Conservation (phyloP, 2,329 filamentous ascomycete genomes). For the Zarea fungicola region DNA sequence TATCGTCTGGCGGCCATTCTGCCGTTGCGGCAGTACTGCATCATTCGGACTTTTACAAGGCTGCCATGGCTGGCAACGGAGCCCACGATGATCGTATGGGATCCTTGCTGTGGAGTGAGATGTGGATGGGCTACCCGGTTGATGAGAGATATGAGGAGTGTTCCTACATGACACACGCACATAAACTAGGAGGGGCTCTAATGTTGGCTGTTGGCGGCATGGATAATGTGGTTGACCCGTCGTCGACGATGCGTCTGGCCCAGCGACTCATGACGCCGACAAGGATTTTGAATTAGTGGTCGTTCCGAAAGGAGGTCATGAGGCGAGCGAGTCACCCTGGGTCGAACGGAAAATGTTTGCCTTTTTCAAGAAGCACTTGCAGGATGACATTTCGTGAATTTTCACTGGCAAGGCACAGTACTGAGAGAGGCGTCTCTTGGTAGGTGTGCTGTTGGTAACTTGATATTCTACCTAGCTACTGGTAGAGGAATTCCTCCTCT, state of each 20-base stretch:
- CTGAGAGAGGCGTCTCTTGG: no score
- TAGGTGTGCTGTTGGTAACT: no score
- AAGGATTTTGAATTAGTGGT: not conserved
- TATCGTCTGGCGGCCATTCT: conserved; percentile 27
- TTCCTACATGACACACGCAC: not conserved
- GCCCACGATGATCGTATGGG: conserved; percentile 29
- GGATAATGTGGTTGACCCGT: not conserved
- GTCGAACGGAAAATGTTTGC: conserved; percentile 5
- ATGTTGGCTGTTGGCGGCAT: not conserved
- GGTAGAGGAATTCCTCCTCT: no score
- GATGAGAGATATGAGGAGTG: not conserved
- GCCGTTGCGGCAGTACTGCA: conserved; percentile 23
- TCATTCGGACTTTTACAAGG: conserved; percentile 25
- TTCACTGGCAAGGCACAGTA: no score
- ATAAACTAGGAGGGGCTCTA: not conserved
- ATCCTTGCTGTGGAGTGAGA: conserved; percentile 27
- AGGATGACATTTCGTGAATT: no score
- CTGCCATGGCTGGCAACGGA: conserved; percentile 23
- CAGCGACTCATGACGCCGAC: not conserved
- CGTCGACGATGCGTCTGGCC: not conserved
- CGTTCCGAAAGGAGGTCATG: conserved; percentile 16
- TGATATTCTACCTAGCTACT: no score
- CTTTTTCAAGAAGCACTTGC: conserved; percentile 5
- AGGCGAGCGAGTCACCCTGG: not conserved
- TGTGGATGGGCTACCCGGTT: conserved; percentile 22